Conservation (phyloP, 2,329 filamentous ascomycete genomes). For the Metarhizium brunneum region DNA sequence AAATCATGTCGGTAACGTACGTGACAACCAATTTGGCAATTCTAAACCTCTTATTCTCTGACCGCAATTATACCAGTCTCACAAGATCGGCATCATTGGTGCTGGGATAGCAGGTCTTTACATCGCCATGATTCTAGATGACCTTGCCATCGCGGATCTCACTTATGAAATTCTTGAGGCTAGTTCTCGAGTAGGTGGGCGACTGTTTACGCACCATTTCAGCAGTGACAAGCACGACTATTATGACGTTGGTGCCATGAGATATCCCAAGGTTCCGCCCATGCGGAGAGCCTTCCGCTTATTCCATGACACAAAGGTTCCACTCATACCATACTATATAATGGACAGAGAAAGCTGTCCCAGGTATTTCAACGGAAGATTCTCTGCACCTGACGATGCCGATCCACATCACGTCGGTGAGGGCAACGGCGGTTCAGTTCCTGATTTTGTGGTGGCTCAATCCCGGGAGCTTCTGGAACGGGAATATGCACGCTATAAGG, state of each 20-base stretch:
- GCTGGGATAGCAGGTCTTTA: conserved; percentile 26
- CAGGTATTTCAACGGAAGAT: no score
- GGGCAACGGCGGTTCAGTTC: no score
- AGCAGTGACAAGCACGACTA: conserved; percentile 22
- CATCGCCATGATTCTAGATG: conserved; percentile 23
- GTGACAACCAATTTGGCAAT: no score
- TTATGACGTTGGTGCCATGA: conserved; percentile 32
- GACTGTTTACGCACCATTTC: conserved; percentile 25
- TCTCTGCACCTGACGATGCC: neutral
- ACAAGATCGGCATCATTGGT: conserved; percentile 24
- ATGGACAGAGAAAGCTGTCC: no score
- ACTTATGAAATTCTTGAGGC: conserved; percentile 25
- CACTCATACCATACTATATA: no score
- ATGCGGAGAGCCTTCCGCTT: conserved; percentile 12
- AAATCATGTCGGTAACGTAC: no score
- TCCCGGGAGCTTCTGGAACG: no score
- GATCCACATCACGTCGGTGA: neutral
- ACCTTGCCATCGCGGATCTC: conserved; percentile 15
- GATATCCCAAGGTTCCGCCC: conserved; percentile 22
- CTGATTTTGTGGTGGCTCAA: no score
- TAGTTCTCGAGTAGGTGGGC: conserved; percentile 14
- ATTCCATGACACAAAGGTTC: no score
- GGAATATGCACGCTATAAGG: no score
- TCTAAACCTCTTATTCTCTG: no score
- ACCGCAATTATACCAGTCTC: neutral